Percentiles rank a stretch among this genome's conserved stretches.
phyloP scores from a whole-genome alignment of 306 rosid species.

The Benincasa hispida region DNA sequence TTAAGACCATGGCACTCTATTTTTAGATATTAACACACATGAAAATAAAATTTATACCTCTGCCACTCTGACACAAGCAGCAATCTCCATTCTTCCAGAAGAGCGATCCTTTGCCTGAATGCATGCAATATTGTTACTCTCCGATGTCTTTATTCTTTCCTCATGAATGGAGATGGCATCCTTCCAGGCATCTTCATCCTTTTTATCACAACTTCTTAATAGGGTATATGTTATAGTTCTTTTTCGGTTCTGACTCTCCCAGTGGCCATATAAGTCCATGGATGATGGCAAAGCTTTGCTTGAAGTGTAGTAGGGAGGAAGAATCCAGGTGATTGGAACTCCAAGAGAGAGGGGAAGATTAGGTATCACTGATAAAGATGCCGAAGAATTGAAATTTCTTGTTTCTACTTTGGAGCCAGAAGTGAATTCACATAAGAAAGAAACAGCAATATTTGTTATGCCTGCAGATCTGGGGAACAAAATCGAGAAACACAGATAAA shows the following conservation, averaged over 20 bases:
- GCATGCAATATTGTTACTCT: conserved; percentile 60
- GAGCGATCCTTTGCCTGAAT: conserved; percentile 81
- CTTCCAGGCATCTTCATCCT: conserved; percentile 43
- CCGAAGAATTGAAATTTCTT: conserved; percentile 52
- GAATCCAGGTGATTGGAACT: conserved; percentile 82
- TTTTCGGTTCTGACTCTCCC: conserved; percentile 40
- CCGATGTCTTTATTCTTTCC: conserved; percentile 66
- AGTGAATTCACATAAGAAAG: conserved; percentile 64
- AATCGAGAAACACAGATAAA: background rate
- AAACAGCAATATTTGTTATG: conserved; percentile 51
- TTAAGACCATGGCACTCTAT: background rate
- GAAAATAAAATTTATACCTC: conserved; percentile 44
- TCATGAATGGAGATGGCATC: conserved; percentile 56
- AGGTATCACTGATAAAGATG: conserved; percentile 61
- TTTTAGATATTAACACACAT: background rate
- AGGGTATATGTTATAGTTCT: conserved; percentile 59
- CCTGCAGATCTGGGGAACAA: conserved; percentile 60
- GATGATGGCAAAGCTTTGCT: conserved; percentile 49
- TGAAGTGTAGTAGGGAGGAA: conserved; percentile 82
- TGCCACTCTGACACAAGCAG: conserved; percentile 73
- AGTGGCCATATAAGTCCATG: conserved; percentile 40
- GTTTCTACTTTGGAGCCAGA: conserved; percentile 29
- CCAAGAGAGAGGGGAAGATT: conserved; percentile 85
- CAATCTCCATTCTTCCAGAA: conserved; percentile 73
- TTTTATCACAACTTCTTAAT: conserved; percentile 33